Conservation (phyloP, 192 early-diverging fungal genomes). For the Piromyces finnis region DNA sequence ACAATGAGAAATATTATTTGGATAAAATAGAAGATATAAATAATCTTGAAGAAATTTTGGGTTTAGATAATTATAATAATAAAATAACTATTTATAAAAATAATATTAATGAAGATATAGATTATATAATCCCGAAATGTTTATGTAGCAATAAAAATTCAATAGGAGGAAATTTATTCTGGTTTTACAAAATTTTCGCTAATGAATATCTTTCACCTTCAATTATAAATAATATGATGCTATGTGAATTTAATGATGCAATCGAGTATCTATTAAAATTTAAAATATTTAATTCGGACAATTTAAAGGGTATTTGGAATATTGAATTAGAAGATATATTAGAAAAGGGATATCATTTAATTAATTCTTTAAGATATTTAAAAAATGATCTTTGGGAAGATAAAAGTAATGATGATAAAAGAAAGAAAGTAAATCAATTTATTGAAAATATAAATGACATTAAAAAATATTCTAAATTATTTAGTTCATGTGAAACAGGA, state of each 20-base stretch:
- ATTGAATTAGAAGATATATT: not conserved
- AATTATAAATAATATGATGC: not conserved
- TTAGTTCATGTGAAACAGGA: not conserved
- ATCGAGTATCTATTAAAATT: not conserved
- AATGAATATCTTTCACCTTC: not conserved
- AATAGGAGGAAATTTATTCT: not conserved
- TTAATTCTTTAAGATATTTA: not conserved
- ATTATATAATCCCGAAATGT: not conserved
- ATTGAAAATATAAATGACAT: not conserved
- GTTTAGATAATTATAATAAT: not conserved
- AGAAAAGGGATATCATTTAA: not conserved
- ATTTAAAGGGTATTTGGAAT: not conserved
- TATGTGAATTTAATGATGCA: not conserved
- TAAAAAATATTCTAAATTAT: not conserved
- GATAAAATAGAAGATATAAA: not conserved
- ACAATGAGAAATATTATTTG: not conserved
- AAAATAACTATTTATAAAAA: not conserved
- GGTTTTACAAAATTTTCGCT: not conserved
- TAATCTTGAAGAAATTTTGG: not conserved
- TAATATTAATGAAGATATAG: not conserved
- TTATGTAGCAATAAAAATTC: too few relatives aligned
- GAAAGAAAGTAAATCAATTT: not conserved
- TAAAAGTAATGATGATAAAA: not conserved
- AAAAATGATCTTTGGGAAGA: not conserved
- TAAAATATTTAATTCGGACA: not conserved